Base-by-base conservation (phyloP, 2,329 filamentous ascomycete species). In the Geosmithia morbida region DNA sequence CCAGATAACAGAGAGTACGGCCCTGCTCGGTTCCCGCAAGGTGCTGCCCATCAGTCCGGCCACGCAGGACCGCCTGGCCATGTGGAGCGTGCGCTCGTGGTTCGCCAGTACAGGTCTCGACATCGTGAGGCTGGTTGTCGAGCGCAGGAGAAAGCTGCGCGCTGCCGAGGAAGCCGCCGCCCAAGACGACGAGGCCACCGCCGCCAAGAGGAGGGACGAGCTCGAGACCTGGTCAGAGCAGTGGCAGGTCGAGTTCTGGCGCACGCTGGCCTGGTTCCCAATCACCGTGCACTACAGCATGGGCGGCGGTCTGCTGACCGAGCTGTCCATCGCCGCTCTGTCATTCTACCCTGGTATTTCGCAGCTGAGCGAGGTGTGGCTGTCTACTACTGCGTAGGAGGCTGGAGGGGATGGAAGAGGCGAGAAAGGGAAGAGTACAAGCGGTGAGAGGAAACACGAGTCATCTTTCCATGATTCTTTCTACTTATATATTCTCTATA, bases 221-320 rank as follows among this genome's bases (percentile, higher is more conserved):
- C 62, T 60, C 39, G 64, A 59, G 43, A 11, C 29, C 29, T 77
- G 74, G 66, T 55, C 56, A 42, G 58, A 54, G 13, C 59, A 66
- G 50, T 88, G 77, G 77, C 81, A 75, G 70, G 78, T 74, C 58
- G 76, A 81, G 57, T 65, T 90, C 47, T 69, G 79, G 18, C 74
- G 81, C 41, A 88, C 87, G 64, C 59, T 78, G 51, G 80, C 83
- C 30, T 94, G 86, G 79, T 79, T 85, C 48, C 87, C 89, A 30
- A 69, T 94, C 60, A 90, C 86, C 51, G 58, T 90, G 22, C 87
- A 96, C 67, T 95, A 85, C 83, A 83, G 86, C 56, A 62, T 82
- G 41, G 79, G 85, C 50, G 68, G 75, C 48, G 86, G 85, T 7
- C 41, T 46, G 37, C 54, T 74, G 47, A 61, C 62, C 37, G 70